Evolutionary conservation across 2,329 filamentous ascomycete species (phyloP).

Genomic region (Orbilia ellipsospora): DNA sequence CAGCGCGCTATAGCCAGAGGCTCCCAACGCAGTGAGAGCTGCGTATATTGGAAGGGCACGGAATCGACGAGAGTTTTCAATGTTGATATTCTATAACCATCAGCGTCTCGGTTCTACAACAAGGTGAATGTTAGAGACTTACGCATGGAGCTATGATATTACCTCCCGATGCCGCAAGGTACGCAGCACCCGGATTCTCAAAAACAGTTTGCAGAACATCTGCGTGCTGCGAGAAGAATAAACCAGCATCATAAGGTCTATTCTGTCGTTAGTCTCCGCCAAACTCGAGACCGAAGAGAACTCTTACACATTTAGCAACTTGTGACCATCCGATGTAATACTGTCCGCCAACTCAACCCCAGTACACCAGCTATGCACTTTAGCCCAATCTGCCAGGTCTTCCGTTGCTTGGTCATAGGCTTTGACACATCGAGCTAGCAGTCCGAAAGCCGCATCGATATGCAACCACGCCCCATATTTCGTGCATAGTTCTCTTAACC

Average conservation of each 20-base stretch:
- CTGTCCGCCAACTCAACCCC: conserved; percentile 86
- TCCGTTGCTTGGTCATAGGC: conserved; percentile 50
- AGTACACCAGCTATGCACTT: conserved; percentile 66
- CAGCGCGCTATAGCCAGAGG: conserved; percentile 74
- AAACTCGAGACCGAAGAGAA: neutral
- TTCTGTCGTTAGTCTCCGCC: neutral
- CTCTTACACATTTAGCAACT: conserved; percentile 81
- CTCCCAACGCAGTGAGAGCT: conserved; percentile 79
- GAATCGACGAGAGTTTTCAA: conserved; percentile 93
- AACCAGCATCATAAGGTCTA: conserved; percentile 87
- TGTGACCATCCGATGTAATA: conserved; percentile 87
- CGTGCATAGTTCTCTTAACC: conserved; percentile 76
- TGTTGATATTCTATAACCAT: conserved; percentile 72
- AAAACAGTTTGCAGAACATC: conserved; percentile 73
- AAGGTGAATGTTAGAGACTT: neutral
- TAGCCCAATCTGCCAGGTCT: conserved; percentile 31
- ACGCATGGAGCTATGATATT: conserved; percentile 48
- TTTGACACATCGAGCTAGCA: conserved; percentile 76
- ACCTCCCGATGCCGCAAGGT: conserved; percentile 66
- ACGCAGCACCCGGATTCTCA: conserved; percentile 85
- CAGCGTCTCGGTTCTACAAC: neutral
- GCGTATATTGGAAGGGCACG: conserved; percentile 90
- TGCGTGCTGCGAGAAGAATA: conserved; percentile 80
- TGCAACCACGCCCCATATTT: conserved; percentile 83
- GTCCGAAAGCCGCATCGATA: conserved; percentile 87